These are phyloP conservation scores for Ananas comosus DNA, from an alignment of 176 grass and related monocot species.

Conservation along the genomic window DNA sequence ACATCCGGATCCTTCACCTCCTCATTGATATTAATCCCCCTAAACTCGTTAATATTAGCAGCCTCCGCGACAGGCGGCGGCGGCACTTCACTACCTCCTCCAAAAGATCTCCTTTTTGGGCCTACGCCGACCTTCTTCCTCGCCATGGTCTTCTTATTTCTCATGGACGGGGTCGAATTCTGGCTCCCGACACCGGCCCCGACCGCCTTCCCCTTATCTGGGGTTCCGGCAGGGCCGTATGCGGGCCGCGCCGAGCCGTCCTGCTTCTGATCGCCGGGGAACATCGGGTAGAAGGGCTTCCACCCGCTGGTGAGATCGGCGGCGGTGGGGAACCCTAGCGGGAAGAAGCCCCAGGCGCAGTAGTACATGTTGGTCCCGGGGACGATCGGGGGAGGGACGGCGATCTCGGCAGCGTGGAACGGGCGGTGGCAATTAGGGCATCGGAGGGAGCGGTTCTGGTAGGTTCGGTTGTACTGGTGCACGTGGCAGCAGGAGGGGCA, in stretches of 20 bases:
- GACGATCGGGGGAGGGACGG: slow-evolving; percentile 58
- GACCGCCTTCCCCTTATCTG: neutral
- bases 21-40: slow-evolving; percentile 92
- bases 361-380: slow-evolving; percentile 86
- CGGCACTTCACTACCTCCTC: slow-evolving; percentile 13
- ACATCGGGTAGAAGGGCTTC: slow-evolving; percentile 68
- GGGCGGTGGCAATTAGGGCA: slow-evolving; percentile 64
- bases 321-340: slow-evolving; percentile 60
- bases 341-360: slow-evolving; percentile 86
- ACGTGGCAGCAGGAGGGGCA: slow-evolving; percentile 76
- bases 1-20: slow-evolving; percentile 44
- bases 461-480: slow-evolving; percentile 54
- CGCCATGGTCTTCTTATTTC: slow-evolving; percentile 79
- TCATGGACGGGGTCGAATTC: slow-evolving; percentile 21
- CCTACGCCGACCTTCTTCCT: slow-evolving; percentile 56
- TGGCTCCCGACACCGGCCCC: neutral
- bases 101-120: slow-evolving; percentile 26
- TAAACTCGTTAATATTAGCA: slow-evolving; percentile 3
- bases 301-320: slow-evolving; percentile 59
- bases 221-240: slow-evolving; percentile 6
- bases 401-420: slow-evolving; percentile 60
- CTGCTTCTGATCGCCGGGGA: slow-evolving; percentile 24
- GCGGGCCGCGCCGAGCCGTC: neutral
- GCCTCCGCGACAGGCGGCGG: neutral
- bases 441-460: slow-evolving; percentile 52